Evolutionary conservation across 495 filamentous ascomycete genomes (phyloP), one percentile per base, ranked within the genome.

Genomic region (Penicillium dipodomyicola): DNA sequence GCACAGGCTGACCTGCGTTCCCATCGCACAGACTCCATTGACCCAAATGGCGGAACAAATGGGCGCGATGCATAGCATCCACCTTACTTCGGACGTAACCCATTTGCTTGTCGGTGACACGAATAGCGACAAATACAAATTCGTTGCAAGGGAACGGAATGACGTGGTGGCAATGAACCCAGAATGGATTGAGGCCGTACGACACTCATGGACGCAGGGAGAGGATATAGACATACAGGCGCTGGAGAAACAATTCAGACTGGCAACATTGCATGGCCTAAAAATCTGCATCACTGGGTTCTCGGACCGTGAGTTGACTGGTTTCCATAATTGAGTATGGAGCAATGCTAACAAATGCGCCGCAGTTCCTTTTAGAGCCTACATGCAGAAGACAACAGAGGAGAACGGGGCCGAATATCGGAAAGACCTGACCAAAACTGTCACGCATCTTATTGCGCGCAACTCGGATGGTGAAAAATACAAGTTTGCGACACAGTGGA

Each of bases 61-160:
- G 82, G 94, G 94, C 57, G 94, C 92, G 30, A 73, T 79, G 55
- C 88, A 93, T 76, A 87, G 87, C 56, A 85, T 89, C 65, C 91
- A 97, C 70, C 85, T 98, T n/a, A 97, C 94, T 32, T 89, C 89
- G 44, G 91, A 97, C 68, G 91, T 96, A 56, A 98, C 94, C 3
- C 94, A 98, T 75, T 82, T 98, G 29, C 83, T 98, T 60, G 89
- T 96, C 60, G 94, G 92, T 64, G 86, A 89, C 56, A 87, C 87
- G 54, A 81, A 90, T 61, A 97, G 92, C 0, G 82, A 87, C 14
- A 98, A 98, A 70, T 98, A 98, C 77, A 87, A 86, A 65, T 96
- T 94, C 73, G 93, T 97, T 64, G 94, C 94, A 22, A 91, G 85
- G 58, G 89, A 92, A 67, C 82, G 94, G 29, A 80, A 85, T 33